Evolutionary conservation across 768 basidiomycete genomes (phyloP).

Genomic region (Termitomyces sp.): DNA sequence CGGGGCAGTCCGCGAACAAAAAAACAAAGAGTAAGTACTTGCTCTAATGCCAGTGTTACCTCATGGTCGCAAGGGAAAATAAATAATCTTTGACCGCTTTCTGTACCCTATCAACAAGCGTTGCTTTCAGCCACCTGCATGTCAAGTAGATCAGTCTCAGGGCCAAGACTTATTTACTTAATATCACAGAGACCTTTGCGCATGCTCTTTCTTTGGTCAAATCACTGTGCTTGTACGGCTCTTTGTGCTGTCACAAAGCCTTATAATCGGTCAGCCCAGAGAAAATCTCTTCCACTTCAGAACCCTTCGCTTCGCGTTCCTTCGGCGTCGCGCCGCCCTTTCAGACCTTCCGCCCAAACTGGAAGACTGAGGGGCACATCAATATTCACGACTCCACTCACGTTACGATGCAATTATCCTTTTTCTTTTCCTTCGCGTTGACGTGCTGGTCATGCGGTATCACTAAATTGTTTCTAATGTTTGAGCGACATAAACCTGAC

Average conservation of each 20-base stretch:
- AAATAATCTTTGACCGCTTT: background rate
- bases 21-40: background rate
- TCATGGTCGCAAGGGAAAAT: background rate
- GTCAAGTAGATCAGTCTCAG: too few relatives aligned
- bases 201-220: background rate
- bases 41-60: too few relatives aligned
- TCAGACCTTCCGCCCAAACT: background rate
- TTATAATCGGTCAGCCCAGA: background rate
- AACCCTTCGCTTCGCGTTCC: background rate
- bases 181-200: background rate
- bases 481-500: background rate
- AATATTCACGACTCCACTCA: background rate
- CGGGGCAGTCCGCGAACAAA: background rate
- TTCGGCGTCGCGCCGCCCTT: background rate
- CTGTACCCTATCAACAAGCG: background rate
- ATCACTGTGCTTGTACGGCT: background rate
- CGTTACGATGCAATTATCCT: slow-evolving; percentile 1
- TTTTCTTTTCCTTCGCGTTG: slow-evolving; percentile 4
- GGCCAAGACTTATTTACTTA: background rate
- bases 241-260: background rate
- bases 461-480: background rate
- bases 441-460: slow-evolving; percentile 11
- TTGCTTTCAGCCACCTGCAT: background rate
- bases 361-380: background rate
- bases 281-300: background rate